Percentiles rank a stretch among this genome's conserved stretches.
Evolutionary conservation across 2,329 filamentous ascomycete species (phyloP).

Genomic region (Fusarium hostae): DNA sequence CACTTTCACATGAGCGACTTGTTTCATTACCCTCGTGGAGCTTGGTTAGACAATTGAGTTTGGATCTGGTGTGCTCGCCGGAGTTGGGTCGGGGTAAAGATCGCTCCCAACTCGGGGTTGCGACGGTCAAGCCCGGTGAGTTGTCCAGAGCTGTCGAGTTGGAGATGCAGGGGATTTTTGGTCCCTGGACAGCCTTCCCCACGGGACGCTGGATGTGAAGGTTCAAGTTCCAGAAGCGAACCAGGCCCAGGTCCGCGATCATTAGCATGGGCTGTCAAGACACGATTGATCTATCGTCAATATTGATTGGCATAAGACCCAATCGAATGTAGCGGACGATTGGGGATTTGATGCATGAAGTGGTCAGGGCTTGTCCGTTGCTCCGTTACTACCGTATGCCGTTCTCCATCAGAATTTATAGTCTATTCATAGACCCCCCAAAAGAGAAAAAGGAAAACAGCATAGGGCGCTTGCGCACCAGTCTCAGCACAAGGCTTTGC

Average conservation of each 20-base stretch:
- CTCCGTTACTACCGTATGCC: neutral
- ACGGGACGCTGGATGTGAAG: conserved; percentile 4
- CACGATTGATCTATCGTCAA: conserved; percentile 1
- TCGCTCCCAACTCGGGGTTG: conserved; percentile 29
- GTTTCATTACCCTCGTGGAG: conserved; percentile 7
- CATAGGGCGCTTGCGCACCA: conserved; percentile 12
- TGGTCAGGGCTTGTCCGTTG: neutral
- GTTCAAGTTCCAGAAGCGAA: conserved; percentile 20
- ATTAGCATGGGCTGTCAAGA: neutral
- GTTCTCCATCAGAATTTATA: conserved; percentile 1
- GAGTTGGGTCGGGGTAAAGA: conserved; percentile 32
- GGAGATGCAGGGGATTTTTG: conserved; percentile 20
- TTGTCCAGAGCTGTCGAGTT: conserved; percentile 5
- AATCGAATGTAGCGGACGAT: conserved; percentile 9
- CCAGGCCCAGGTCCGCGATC: neutral
- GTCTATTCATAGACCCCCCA: neutral
- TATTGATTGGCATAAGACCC: conserved; percentile 21
- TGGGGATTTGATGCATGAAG: conserved; percentile 6
- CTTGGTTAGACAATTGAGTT: conserved; percentile 26
- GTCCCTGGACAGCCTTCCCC: conserved; percentile 28
- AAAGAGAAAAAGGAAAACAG: neutral
- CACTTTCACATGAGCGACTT: conserved; percentile 21
- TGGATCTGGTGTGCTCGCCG: conserved; percentile 21
- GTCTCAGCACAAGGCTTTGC: conserved; percentile 14
- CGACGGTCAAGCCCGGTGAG: conserved; percentile 17